Percentiles rank a stretch among this genome's conserved stretches.
Evolutionary conservation across 2,329 filamentous ascomycete species (phyloP).

Genomic region (Colletotrichum trifolii): DNA sequence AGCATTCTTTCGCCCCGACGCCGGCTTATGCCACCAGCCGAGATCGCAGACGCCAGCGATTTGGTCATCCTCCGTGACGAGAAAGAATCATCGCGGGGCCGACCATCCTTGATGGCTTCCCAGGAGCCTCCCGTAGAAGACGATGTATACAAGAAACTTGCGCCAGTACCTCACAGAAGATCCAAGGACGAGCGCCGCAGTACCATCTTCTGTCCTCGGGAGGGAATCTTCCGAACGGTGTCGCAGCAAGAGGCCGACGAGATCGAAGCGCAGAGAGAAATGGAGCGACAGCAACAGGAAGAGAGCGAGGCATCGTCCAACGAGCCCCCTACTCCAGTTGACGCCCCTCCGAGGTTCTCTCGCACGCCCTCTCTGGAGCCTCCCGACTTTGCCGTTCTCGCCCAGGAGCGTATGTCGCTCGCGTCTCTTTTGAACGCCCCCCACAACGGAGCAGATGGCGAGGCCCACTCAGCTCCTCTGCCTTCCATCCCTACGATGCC

Average conservation of each 20-base stretch:
- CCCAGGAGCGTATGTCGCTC: slow-evolving; percentile 66
- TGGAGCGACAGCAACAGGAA: slow-evolving; percentile 36
- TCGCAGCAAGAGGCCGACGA: slow-evolving; percentile 64
- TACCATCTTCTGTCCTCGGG: slow-evolving; percentile 69
- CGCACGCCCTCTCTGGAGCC: slow-evolving; percentile 72
- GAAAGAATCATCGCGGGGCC: slow-evolving; percentile 17
- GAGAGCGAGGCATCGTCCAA: slow-evolving; percentile 35
- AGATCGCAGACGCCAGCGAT: slow-evolving; percentile 55
- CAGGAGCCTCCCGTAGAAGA: slow-evolving; percentile 43
- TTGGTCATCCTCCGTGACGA: slow-evolving; percentile 52
- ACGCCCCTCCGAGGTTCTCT: slow-evolving; percentile 56
- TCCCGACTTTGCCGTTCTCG: slow-evolving; percentile 66
- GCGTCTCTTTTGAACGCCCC: slow-evolving; percentile 71
- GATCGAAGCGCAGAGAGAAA: slow-evolving; percentile 49
- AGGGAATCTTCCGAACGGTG: slow-evolving; percentile 72
- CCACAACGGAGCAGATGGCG: slow-evolving; percentile 48
- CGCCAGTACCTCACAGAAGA: slow-evolving; percentile 35
- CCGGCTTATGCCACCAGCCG: slow-evolving; percentile 48
- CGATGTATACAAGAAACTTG: slow-evolving; percentile 24
- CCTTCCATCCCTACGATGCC: slow-evolving; percentile 56
- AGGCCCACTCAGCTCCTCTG: slow-evolving; percentile 47
- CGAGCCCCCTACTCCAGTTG: slow-evolving; percentile 47
- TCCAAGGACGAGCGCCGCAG: slow-evolving; percentile 57
- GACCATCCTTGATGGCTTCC: slow-evolving; percentile 40
- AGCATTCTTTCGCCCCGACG: slow-evolving; percentile 48